A percentile compares a stretch with the other conserved stretches of the same genome.
Conservation (phyloP, 1,284 basidiomycete genomes). For the Heterobasidion annosum region DNA sequence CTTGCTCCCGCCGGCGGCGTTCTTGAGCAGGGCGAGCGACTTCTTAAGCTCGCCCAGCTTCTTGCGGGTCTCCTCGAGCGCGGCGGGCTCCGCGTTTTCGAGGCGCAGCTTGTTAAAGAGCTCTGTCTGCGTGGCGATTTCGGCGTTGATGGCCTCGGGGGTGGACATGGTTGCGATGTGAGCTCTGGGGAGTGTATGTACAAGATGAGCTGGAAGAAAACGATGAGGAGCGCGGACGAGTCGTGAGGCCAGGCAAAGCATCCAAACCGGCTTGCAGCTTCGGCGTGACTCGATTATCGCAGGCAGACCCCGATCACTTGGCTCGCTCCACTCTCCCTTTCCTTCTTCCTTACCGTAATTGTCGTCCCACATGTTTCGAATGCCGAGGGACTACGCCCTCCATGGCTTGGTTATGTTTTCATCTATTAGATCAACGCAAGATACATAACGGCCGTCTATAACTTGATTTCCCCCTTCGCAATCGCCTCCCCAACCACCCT, state of each 20-base stretch:
- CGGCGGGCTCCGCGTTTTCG: conserved; percentile 36
- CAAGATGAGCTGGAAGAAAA: conserved; percentile 4
- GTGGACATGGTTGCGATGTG: conserved; percentile 20
- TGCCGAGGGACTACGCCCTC: too few species aligned
- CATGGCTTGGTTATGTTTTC: not conserved
- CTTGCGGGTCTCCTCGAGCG: conserved; percentile 59
- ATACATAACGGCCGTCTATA: not conserved
- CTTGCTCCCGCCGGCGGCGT: conserved; percentile 24
- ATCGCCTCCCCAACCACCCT: conserved; percentile 12
- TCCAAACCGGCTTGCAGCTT: not conserved
- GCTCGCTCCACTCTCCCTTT: not conserved
- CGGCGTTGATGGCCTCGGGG: conserved; percentile 30
- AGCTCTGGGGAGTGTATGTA: conserved; percentile 1
- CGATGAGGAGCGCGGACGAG: conserved; percentile 5
- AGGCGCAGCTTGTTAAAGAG: conserved; percentile 52
- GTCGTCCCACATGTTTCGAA: too few species aligned
- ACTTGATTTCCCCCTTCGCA: not conserved
- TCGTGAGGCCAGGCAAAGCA: conserved; percentile 5
- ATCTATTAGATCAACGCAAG: not conserved
- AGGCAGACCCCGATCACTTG: not conserved
- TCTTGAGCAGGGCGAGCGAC: conserved; percentile 36
- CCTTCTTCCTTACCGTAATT: not conserved
- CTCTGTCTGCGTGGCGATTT: conserved; percentile 44
- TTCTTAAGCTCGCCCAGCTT: conserved; percentile 64
- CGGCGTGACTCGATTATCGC: conserved; percentile 9